phyloP scores from a whole-genome alignment of 768 basidiomycete species.

The Hortiboletus campestris region DNA sequence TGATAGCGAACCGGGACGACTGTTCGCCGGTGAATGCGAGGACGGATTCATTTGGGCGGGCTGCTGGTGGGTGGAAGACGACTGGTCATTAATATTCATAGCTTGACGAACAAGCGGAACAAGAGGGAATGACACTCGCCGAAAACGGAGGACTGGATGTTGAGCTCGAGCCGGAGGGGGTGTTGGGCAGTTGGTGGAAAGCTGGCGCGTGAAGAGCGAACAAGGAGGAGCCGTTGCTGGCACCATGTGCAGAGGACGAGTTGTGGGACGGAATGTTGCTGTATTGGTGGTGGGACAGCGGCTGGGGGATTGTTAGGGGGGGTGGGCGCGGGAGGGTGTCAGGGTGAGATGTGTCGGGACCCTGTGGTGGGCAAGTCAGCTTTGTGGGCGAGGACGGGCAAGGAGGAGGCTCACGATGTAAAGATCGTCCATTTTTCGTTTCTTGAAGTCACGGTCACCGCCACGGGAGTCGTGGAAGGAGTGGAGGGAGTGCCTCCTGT shows the following conservation, averaged over 20 bases:
- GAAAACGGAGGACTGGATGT: conserved; percentile 82
- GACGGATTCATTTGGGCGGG: conserved; percentile 66
- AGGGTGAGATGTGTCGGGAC: conserved; percentile 44
- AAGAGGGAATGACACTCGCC: conserved; percentile 66
- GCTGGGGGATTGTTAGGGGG: conserved; percentile 62
- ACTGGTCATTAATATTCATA: conserved; percentile 53
- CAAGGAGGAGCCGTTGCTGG: conserved; percentile 40
- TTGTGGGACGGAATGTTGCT: conserved; percentile 39
- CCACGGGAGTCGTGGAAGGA: conserved; percentile 48
- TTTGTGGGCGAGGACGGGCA: neutral
- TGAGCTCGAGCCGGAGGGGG: conserved; percentile 68
- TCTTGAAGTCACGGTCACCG: conserved; percentile 60
- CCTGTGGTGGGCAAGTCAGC: conserved; percentile 29
- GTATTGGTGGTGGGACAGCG: conserved; percentile 50
- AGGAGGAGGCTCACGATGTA: conserved; percentile 44
- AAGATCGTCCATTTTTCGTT: conserved; percentile 59
- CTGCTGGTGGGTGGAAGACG: conserved; percentile 48
- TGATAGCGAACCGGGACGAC: conserved; percentile 43
- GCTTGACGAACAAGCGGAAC: conserved; percentile 28
- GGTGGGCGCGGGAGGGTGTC: conserved; percentile 43
- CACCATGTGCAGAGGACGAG: conserved; percentile 40
- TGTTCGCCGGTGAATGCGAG: conserved; percentile 48
- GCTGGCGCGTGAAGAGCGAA: conserved; percentile 55
- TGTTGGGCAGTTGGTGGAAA: conserved; percentile 64
- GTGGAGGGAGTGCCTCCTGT: conserved; percentile 47